phyloP scores from a whole-genome alignment of 257 asterid genomes.

The Lycium ferocissimum region DNA sequence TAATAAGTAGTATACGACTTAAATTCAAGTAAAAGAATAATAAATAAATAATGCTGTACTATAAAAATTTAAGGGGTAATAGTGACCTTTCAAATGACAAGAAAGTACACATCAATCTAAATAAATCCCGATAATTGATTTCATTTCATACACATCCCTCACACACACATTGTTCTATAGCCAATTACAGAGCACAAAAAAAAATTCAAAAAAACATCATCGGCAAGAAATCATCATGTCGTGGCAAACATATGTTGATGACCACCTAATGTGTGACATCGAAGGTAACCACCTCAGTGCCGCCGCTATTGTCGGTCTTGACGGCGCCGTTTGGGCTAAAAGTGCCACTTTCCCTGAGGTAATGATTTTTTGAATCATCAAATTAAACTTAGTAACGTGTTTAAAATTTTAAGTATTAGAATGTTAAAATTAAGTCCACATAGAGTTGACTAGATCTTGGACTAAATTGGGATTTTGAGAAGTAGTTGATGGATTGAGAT shows the following conservation, averaged over 20 bases:
- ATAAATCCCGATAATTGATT: neutral
- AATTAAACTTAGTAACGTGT: too few species aligned
- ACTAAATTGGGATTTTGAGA: too few species aligned
- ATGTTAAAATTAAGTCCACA: too few species aligned
- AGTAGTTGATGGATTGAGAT: too few species aligned
- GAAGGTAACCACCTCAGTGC: constrained; percentile 67
- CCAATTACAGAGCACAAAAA: neutral
- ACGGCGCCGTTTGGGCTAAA: constrained; percentile 89
- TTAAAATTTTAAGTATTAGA: too few species aligned
- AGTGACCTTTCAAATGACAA: too few species aligned
- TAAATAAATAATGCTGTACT: too few species aligned
- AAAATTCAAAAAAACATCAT: neutral
- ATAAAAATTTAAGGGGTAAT: too few species aligned
- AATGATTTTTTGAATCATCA: neutral
- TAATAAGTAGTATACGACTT: too few species aligned
- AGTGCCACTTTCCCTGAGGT: constrained; percentile 81
- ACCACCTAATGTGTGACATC: constrained; percentile 72
- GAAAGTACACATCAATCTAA: neutral
- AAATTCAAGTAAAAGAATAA: too few species aligned
- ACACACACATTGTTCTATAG: neutral
- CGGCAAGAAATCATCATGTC: constrained; percentile 56
- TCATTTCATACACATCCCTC: neutral
- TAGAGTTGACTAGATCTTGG: too few species aligned
- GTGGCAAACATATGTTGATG: constrained; percentile 93
- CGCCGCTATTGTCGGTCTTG: constrained; percentile 82